Conservation (phyloP, 164 flowering plant species). For the Vitis riparia region DNA sequence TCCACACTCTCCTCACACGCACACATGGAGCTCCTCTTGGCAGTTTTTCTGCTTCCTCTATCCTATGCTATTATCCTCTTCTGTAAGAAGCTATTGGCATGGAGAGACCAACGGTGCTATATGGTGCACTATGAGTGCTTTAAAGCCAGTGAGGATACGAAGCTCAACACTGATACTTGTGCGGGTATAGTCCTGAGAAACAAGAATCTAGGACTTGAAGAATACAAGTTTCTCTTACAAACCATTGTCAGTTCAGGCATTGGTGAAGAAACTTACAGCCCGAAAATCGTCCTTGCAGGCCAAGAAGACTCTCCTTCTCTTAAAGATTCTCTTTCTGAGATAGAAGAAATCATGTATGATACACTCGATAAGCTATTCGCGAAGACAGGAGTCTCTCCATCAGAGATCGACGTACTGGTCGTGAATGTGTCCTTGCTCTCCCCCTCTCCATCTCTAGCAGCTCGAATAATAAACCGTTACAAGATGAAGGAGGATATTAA, state of each 20-base stretch:
- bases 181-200: constrained; percentile 38
- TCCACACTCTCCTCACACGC: too few species aligned
- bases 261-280: constrained; percentile 61
- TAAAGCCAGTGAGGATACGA: constrained; percentile 41
- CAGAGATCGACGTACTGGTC: constrained; percentile 60
- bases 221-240: constrained; percentile 43
- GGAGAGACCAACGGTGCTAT: constrained; percentile 41
- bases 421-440: constrained; percentile 67
- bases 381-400: constrained; percentile 42
- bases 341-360: constrained; percentile 51
- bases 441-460: constrained; percentile 48
- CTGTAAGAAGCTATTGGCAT: too few species aligned
- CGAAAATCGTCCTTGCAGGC: constrained; percentile 37
- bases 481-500: constrained; percentile 60
- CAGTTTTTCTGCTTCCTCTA: too few species aligned
- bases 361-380: constrained; percentile 58
- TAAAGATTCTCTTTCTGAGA: constrained; percentile 32
- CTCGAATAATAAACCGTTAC: constrained; percentile 60
- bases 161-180: constrained; percentile 37
- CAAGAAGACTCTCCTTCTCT: constrained; percentile 31
- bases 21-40: too few species aligned
- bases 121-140: constrained; percentile 51
- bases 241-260: constrained; percentile 55
- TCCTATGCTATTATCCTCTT: too few species aligned
- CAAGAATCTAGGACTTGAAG: constrained; percentile 44